Evolutionary conservation across 2,329 filamentous ascomycete species (phyloP).

Genomic region (Talaromyces albobiverticillius): DNA sequence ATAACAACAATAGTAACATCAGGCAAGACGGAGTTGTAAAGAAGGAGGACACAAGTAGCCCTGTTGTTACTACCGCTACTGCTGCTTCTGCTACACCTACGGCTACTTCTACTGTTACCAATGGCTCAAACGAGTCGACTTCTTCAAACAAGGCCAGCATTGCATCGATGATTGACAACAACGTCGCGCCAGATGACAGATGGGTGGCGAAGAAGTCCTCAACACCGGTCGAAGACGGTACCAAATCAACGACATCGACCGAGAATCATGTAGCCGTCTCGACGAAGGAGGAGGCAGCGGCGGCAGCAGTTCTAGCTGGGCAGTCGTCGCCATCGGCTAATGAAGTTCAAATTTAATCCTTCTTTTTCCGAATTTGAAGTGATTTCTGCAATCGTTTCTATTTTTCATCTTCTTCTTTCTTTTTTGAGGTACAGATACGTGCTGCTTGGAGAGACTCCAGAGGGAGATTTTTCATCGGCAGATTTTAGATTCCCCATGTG

Average conservation of each 20-base stretch:
- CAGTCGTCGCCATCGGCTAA: not conserved
- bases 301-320: conserved; percentile 4
- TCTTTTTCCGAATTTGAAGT: no score
- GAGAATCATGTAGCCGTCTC: not conserved
- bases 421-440: no score
- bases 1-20: not conserved
- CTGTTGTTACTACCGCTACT: conserved; percentile 14
- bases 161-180: conserved; percentile 38
- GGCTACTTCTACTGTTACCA: not conserved
- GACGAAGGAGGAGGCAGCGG: conserved; percentile 8
- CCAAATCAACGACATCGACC: conserved; percentile 1
- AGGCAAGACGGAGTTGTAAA: conserved; percentile 21
- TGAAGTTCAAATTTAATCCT: conserved; percentile 13
- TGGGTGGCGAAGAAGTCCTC: conserved; percentile 21
- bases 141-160: conserved; percentile 37
- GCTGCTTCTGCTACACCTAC: no score
- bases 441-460: no score
- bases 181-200: conserved; percentile 22
- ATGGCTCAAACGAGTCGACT: not conserved
- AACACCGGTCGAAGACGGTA: conserved; percentile 19
- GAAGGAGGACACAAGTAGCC: conserved; percentile 25
- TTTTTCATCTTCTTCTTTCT: not conserved
- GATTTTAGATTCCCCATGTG: conserved; percentile 15
- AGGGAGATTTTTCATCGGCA: not conserved
- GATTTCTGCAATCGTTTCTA: not conserved